Evolutionary conservation across 495 filamentous ascomycete genomes (phyloP).

Genomic region (Hypoxylon fragiforme): DNA sequence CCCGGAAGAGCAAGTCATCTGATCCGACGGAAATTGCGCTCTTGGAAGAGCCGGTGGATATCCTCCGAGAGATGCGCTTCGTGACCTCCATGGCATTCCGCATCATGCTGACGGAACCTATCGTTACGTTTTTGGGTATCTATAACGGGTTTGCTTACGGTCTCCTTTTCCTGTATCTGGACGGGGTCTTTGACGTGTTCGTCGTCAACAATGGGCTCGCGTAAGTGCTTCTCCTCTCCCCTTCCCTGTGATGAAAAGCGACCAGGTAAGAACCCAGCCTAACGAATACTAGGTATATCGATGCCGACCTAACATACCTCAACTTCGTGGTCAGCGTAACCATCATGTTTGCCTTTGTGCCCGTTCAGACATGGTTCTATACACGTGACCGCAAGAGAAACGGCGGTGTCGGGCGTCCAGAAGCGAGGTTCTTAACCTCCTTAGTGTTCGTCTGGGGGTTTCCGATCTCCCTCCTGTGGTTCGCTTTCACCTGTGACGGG

Average conservation of each 20-base stretch:
- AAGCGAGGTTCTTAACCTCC: slow-evolving; percentile 45
- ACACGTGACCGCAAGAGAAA: slow-evolving; percentile 38
- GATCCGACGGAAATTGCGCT: slow-evolving; percentile 29
- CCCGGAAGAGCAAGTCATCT: slow-evolving; percentile 23
- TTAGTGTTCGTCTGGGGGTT: slow-evolving; percentile 44
- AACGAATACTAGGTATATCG: slow-evolving; percentile 34
- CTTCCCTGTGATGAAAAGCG: too few relatives aligned
- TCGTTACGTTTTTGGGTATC: slow-evolving; percentile 41
- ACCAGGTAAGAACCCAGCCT: not conserved
- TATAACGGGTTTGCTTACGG: slow-evolving; percentile 46
- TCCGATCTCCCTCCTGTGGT: slow-evolving; percentile 44
- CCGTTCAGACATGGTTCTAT: slow-evolving; percentile 45
- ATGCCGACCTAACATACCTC: slow-evolving; percentile 44
- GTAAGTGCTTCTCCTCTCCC: slow-evolving; percentile 20
- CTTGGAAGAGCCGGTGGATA: slow-evolving; percentile 33
- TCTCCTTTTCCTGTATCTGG: slow-evolving; percentile 41
- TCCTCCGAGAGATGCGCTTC: slow-evolving; percentile 42
- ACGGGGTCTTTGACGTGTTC: slow-evolving; percentile 46
- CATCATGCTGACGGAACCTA: slow-evolving; percentile 45
- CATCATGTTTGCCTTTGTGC: slow-evolving; percentile 43
- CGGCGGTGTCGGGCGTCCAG: slow-evolving; percentile 37
- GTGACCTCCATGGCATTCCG: slow-evolving; percentile 44
- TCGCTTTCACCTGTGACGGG: slow-evolving; percentile 43
- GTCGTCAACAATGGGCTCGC: slow-evolving; percentile 43
- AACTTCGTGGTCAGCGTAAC: slow-evolving; percentile 44